Percentiles rank a stretch among this genome's conserved stretches.
phyloP scores from a whole-genome alignment of 768 basidiomycete species.

The Tylopilus felleus region DNA sequence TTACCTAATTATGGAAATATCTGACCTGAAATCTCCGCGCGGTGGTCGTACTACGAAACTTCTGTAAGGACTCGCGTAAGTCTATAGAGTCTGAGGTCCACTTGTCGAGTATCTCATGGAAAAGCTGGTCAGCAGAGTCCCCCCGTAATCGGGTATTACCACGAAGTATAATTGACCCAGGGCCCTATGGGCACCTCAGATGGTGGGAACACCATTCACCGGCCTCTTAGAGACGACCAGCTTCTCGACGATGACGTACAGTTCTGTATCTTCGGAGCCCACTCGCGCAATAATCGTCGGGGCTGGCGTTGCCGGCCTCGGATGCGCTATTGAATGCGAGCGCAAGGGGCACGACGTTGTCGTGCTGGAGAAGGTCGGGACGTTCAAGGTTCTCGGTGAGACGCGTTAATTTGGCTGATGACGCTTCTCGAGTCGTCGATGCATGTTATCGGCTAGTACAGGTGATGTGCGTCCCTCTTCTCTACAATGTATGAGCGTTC shows the following conservation, averaged over 20 bases:
- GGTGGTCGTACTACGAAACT: neutral
- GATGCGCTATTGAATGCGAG: constrained; percentile 28
- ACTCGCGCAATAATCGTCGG: constrained; percentile 20
- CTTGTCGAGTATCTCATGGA: neutral
- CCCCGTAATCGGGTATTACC: neutral
- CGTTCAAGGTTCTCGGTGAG: constrained; percentile 19
- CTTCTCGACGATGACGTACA: neutral
- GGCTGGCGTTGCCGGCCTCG: constrained; percentile 29
- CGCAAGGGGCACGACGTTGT: constrained; percentile 26
- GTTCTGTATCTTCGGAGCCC: neutral
- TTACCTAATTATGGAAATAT: neutral
- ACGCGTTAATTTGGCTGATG: no score
- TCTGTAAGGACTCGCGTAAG: neutral
- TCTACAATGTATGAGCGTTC: neutral
- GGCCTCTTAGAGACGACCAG: neutral
- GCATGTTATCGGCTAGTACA: neutral
- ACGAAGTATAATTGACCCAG: neutral
- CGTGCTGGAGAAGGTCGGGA: constrained; percentile 24
- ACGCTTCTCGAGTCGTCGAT: neutral
- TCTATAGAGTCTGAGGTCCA: neutral
- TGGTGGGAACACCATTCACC: neutral
- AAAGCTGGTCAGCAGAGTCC: neutral
- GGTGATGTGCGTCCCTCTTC: neutral
- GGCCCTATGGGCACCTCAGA: neutral
- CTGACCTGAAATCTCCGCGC: neutral